A percentile compares a stretch with the other conserved stretches of the same genome.
Conservation (phyloP, 2,329 filamentous ascomycete species). For the Neofusicoccum cordaticola region DNA sequence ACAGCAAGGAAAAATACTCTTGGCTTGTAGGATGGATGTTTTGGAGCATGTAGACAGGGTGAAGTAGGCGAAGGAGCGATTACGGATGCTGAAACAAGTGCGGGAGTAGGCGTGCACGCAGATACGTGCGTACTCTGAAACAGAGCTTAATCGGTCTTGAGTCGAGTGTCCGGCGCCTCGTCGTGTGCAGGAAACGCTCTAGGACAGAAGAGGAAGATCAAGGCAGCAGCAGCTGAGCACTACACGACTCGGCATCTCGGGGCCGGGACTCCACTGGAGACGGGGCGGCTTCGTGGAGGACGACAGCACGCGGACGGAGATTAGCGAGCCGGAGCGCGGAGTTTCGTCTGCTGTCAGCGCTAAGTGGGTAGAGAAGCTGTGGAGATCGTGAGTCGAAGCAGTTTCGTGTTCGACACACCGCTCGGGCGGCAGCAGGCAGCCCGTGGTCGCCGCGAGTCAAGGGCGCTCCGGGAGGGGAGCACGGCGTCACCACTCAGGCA, state of each 20-base stretch:
- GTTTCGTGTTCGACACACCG: conserved; percentile 3
- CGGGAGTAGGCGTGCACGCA: not conserved
- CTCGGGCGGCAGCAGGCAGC: not conserved
- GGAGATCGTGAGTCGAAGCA: not conserved
- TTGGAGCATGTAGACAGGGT: not conserved
- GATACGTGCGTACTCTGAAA: not conserved
- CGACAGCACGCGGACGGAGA: not conserved
- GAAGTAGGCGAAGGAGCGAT: not conserved
- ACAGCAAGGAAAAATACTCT: not conserved
- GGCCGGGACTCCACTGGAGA: too few species aligned
- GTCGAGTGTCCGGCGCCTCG: not conserved
- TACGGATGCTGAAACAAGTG: not conserved
- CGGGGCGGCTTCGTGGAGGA: too few species aligned
- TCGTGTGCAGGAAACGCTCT: not conserved
- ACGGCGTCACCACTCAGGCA: conserved; percentile 6
- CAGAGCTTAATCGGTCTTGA: not conserved
- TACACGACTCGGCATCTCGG: too few species aligned
- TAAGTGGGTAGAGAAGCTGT: not conserved
- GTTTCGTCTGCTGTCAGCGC: not conserved
- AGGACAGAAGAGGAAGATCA: not conserved
- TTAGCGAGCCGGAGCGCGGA: not conserved
- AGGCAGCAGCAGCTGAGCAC: too few species aligned
- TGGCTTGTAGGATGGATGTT: not conserved
- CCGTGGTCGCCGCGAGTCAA: too few species aligned
- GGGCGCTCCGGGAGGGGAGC: too few species aligned